These are phyloP conservation scores for Raffaelea arxii DNA, from an alignment of 2,329 filamentous ascomycete genomes.

Conservation along the genomic window DNA sequence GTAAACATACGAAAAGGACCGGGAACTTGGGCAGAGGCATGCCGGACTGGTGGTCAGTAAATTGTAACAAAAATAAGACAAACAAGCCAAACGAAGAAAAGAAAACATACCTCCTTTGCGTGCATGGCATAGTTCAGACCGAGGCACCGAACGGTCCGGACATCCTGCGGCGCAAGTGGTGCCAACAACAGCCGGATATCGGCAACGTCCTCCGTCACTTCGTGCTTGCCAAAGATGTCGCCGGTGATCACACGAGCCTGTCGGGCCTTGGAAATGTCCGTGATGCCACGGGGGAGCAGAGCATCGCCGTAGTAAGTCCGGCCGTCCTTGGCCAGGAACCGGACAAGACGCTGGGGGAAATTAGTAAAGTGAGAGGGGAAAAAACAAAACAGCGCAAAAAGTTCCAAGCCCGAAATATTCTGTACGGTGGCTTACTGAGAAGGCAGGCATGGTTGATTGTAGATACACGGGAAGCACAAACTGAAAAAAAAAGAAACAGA, in stretches of 20 bases:
- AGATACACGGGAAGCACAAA: neutral
- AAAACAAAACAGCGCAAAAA: neutral
- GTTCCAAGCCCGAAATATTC: no score
- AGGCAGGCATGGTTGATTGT: neutral
- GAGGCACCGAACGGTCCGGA: constrained; percentile 58
- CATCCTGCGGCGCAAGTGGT: constrained; percentile 52
- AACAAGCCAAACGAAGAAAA: neutral
- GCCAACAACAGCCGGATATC: constrained; percentile 48
- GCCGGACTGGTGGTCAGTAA: constrained; percentile 32
- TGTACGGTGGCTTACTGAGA: no score
- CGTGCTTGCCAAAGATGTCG: constrained; percentile 55
- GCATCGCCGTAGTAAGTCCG: constrained; percentile 65
- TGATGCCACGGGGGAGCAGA: constrained; percentile 51
- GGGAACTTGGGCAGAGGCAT: constrained; percentile 62
- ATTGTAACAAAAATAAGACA: neutral
- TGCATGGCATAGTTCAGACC: constrained; percentile 66
- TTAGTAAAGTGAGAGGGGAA: neutral
- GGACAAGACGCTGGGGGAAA: constrained; percentile 51
- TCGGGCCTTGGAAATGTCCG: constrained; percentile 50
- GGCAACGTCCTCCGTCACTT: constrained; percentile 52
- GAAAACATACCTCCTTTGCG: constrained; percentile 47
- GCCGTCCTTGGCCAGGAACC: constrained; percentile 64
- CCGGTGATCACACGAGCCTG: constrained; percentile 55
- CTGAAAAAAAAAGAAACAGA: neutral
- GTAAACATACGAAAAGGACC: constrained; percentile 51